Evolutionary conservation across 2,329 filamentous ascomycete species (phyloP).

Genomic region (Talaromyces sp.): DNA sequence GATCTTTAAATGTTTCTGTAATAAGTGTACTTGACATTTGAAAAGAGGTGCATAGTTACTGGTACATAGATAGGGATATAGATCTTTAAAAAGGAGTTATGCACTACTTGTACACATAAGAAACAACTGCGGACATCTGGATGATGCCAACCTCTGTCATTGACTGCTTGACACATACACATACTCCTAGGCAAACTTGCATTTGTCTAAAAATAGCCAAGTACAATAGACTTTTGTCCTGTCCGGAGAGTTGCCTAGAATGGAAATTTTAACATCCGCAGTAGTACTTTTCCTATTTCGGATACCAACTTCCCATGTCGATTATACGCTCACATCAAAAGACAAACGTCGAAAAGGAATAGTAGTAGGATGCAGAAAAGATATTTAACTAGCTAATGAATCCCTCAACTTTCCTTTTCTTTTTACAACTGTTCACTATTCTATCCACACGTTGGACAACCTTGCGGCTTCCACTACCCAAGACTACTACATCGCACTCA

Average conservation of each 20-base stretch:
- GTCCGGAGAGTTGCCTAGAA: not conserved
- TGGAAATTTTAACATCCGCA: not conserved
- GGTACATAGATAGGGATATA: too few relatives aligned
- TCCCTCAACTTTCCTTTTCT: not conserved
- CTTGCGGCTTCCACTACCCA: not conserved
- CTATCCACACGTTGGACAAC: not conserved
- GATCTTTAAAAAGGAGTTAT: too few relatives aligned
- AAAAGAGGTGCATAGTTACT: too few relatives aligned
- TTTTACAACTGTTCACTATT: not conserved
- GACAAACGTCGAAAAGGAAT: not conserved
- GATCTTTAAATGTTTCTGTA: too few relatives aligned
- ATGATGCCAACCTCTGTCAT: not conserved
- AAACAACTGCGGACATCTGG: not conserved
- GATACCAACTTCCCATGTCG: not conserved
- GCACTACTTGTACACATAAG: too few relatives aligned
- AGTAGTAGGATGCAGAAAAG: not conserved
- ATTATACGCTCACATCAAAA: not conserved
- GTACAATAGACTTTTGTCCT: not conserved
- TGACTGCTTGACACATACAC: not conserved
- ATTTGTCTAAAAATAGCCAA: not conserved
- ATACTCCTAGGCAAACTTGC: not conserved
- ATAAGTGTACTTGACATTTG: too few relatives aligned
- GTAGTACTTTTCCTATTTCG: not conserved
- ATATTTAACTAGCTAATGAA: not conserved
- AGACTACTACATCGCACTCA: not conserved